Conservation (phyloP, 2,329 filamentous ascomycete genomes). For the Cladophialophora immunda region DNA sequence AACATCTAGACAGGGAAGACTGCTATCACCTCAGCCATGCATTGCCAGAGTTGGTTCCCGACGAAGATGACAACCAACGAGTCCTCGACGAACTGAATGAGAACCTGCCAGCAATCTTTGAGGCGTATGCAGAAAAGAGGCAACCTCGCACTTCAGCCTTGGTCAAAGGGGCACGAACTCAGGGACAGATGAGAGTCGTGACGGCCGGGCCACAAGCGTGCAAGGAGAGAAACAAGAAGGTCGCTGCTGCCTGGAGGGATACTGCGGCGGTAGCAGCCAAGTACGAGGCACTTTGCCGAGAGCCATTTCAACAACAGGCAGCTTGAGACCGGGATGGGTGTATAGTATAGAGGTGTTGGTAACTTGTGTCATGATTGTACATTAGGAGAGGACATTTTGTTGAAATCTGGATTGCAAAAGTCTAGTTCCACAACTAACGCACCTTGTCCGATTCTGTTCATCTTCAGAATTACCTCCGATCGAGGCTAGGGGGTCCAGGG, state of each 20-base stretch:
- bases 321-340: not conserved
- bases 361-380: not conserved
- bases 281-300: slow-evolving; percentile 25
- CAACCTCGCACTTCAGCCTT: slow-evolving; percentile 28
- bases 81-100: slow-evolving; percentile 2
- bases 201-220: slow-evolving; percentile 23
- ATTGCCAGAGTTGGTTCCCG: slow-evolving; percentile 16
- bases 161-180: slow-evolving; percentile 27
- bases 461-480: too few relatives aligned
- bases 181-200: slow-evolving; percentile 27
- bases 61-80: not conserved
- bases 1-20: slow-evolving; percentile 23
- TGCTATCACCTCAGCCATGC: slow-evolving; percentile 27
- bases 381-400: not conserved
- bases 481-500: too few relatives aligned
- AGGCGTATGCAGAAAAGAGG: slow-evolving; percentile 25
- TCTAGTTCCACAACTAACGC: too few relatives aligned
- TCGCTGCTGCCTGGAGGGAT: slow-evolving; percentile 25
- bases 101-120: slow-evolving; percentile 22
- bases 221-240: slow-evolving; percentile 17
- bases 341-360: not conserved
- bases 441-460: too few relatives aligned
- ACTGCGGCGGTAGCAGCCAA: slow-evolving; percentile 15
- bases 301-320: slow-evolving; percentile 20
- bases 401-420: too few relatives aligned